A percentile compares a stretch with the other conserved stretches of the same genome.
These are phyloP conservation scores for Phialocephala sp. DNA, from an alignment of 2,329 filamentous ascomycete genomes.

Conservation along the genomic window DNA sequence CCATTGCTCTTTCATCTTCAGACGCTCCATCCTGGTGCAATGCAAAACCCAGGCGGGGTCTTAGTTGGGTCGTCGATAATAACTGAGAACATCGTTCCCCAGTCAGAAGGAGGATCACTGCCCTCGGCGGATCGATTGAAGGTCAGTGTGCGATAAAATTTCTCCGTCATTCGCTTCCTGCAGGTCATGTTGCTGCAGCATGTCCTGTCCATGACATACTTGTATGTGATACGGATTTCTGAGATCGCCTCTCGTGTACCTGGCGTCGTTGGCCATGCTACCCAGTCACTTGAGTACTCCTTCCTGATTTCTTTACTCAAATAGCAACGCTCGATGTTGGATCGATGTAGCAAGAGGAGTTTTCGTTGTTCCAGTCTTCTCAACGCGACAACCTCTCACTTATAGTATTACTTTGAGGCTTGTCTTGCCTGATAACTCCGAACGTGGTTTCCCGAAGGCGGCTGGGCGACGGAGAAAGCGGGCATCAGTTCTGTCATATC, in stretches of 20 bases:
- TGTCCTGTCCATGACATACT: neutral
- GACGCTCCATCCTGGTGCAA: neutral
- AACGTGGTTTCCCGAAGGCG: neutral
- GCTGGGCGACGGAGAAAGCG: neutral
- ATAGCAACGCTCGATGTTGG: neutral
- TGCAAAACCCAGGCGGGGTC: neutral
- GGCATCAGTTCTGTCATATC: neutral
- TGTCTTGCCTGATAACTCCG: neutral
- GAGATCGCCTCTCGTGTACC: neutral
- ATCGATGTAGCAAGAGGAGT: neutral
- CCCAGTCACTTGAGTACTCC: conserved; percentile 6
- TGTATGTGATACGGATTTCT: neutral
- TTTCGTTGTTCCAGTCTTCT: neutral
- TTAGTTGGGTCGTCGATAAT: neutral
- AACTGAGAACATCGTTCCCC: neutral
- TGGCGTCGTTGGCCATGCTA: neutral
- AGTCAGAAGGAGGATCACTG: neutral
- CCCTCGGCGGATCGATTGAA: neutral
- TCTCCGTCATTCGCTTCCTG: neutral
- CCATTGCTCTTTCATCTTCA: neutral
- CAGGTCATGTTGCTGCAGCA: neutral
- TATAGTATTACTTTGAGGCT: neutral
- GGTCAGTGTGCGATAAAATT: neutral
- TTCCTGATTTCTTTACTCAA: neutral
- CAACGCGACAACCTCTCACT: neutral